phyloP scores from a whole-genome alignment of 176 grass and related monocot species.

The Aegilops longissima region DNA sequence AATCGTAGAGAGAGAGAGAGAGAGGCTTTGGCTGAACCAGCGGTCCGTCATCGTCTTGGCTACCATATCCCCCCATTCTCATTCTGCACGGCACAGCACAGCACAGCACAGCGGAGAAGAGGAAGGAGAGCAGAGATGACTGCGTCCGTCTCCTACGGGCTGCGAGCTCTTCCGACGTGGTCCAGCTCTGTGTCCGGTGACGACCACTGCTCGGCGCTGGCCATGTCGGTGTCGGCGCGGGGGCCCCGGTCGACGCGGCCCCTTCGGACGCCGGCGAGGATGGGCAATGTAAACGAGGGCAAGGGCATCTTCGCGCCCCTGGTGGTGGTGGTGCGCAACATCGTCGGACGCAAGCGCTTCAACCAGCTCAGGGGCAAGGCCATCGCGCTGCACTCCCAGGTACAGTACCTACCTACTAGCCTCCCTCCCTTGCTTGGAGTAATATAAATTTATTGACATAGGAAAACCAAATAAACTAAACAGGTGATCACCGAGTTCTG shows the following conservation, averaged over 20 bases:
- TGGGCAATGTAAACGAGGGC: slow-evolving; percentile 94
- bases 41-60: slow-evolving; percentile 20
- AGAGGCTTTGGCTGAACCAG: not conserved
- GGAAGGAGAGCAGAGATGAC: not conserved
- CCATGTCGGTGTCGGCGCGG: slow-evolving; percentile 17
- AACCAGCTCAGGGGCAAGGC: slow-evolving; percentile 98
- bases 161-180: slow-evolving; percentile 54
- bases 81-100: not conserved
- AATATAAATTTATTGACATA: not conserved
- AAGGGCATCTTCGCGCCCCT: slow-evolving; percentile 90
- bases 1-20: not conserved
- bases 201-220: not conserved
- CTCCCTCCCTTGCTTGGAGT: too few relatives aligned
- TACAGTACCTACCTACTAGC: not conserved
- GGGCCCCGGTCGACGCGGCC: slow-evolving; percentile 27
- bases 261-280: slow-evolving; percentile 50
- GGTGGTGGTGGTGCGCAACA: slow-evolving; percentile 70
- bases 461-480: not conserved
- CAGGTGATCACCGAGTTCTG: slow-evolving; percentile 99
- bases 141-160: slow-evolving; percentile 15
- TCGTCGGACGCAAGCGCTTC: slow-evolving; percentile 82
- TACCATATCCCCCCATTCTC: slow-evolving; percentile 20
- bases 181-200: slow-evolving; percentile 57
- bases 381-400: slow-evolving; percentile 95
- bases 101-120: not conserved